phyloP scores from a whole-genome alignment of 306 rosid genomes.

The Prosopis cineraria region DNA sequence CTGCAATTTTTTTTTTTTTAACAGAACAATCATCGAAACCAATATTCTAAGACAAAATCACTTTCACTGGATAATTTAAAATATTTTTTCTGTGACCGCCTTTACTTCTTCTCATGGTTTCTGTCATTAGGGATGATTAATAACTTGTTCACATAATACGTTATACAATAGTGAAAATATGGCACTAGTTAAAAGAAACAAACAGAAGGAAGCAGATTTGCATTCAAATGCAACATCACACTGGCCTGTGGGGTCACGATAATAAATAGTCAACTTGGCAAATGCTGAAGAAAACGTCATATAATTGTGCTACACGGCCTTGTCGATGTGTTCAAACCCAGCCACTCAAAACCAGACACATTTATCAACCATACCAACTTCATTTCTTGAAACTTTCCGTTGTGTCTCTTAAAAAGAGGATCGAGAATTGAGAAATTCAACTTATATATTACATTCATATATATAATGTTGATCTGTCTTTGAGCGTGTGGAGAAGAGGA shows the following conservation, averaged over 20 bases:
- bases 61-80: not conserved
- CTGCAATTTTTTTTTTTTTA: no score
- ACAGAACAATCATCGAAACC: not conserved
- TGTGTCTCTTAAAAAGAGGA: slow-evolving; percentile 15
- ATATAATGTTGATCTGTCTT: not conserved
- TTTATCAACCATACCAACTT: slow-evolving; percentile 16
- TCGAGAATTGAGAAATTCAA: slow-evolving; percentile 15
- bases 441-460: not conserved
- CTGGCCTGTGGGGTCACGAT: not conserved
- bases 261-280: slow-evolving; percentile 41
- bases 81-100: not conserved
- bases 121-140: not conserved
- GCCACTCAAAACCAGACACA: slow-evolving; percentile 35
- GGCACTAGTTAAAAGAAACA: not conserved
- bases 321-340: slow-evolving; percentile 31
- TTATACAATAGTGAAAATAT: not conserved
- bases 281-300: slow-evolving; percentile 39
- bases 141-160: not conserved
- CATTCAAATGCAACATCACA: not conserved
- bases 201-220: not conserved
- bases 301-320: slow-evolving; percentile 28
- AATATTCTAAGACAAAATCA: not conserved
- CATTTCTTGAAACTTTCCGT: not conserved
- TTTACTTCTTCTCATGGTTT: not conserved
- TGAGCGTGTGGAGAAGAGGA: not conserved